These are phyloP conservation scores for Penicillium desertorum DNA, from an alignment of 495 filamentous ascomycete species.

Conservation along the genomic window DNA sequence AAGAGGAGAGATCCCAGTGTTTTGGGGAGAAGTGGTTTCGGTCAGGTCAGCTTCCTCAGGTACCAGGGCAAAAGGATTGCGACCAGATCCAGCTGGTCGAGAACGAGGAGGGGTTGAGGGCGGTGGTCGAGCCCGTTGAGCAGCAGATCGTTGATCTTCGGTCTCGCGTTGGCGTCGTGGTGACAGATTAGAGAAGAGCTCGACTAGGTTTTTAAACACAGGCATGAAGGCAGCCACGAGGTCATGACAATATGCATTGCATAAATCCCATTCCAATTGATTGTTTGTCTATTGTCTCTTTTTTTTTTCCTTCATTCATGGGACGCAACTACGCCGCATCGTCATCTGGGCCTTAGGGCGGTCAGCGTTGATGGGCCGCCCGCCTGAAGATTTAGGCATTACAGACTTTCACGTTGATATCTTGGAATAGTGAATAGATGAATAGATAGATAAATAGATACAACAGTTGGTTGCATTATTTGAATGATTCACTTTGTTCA, in stretches of 20 bases:
- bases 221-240: conserved; percentile 19
- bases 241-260: conserved; percentile 15
- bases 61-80: conserved; percentile 2
- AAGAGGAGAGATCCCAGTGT: conserved; percentile 9
- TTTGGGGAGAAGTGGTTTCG: neutral
- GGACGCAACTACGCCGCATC: conserved; percentile 18
- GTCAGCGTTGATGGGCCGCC: conserved; percentile 22
- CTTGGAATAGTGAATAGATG: neutral
- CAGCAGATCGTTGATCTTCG: conserved; percentile 21
- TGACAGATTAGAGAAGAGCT: conserved; percentile 19
- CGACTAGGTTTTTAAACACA: conserved; percentile 21
- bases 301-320: conserved; percentile 11
- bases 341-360: conserved; percentile 29
- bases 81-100: conserved; percentile 1
- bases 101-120: conserved; percentile 10
- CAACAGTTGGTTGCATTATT: neutral
- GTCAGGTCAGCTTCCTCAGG: conserved; percentile 1
- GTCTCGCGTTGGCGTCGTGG: conserved; percentile 23
- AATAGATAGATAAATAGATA: neutral
- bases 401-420: neutral
- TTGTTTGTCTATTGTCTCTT: conserved; percentile 7
- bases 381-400: conserved; percentile 5
- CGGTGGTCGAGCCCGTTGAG: conserved; percentile 9
- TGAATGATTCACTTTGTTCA: neutral
- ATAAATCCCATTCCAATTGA: conserved; percentile 14